phyloP scores from a whole-genome alignment of 164 flowering plant species.

The Magnolia changhungtana region DNA sequence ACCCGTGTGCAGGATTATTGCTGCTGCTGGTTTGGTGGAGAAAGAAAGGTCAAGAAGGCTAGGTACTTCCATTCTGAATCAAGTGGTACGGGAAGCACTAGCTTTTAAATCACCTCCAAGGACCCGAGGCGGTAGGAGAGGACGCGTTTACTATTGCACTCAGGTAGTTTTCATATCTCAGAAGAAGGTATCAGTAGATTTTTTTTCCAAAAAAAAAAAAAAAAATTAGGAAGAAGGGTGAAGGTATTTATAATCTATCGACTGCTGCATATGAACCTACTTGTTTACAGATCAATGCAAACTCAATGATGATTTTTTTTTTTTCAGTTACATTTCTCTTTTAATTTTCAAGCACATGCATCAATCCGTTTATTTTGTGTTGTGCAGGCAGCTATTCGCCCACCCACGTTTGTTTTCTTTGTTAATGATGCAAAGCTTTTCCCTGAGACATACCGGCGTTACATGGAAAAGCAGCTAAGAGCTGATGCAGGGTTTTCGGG shows the following conservation, averaged over 20 bases:
- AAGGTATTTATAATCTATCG: neutral
- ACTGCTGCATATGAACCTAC: neutral
- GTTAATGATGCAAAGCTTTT: slow-evolving; percentile 97
- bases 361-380: slow-evolving; percentile 1
- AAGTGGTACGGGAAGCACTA: slow-evolving; percentile 82
- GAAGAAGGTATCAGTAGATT: neutral
- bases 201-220: too few relatives aligned
- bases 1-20: slow-evolving; percentile 53
- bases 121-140: slow-evolving; percentile 89
- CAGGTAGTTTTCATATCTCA: slow-evolving; percentile 48
- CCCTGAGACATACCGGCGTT: slow-evolving; percentile 81
- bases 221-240: too few relatives aligned
- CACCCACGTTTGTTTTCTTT: slow-evolving; percentile 98
- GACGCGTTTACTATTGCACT: slow-evolving; percentile 87
- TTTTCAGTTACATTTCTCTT: neutral
- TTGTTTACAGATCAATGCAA: too few relatives aligned
- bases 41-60: slow-evolving; percentile 95
- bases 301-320: neutral
- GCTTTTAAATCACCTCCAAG: slow-evolving; percentile 95
- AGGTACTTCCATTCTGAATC: slow-evolving; percentile 79
- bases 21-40: slow-evolving; percentile 74
- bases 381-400: slow-evolving; percentile 94
- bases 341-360: neutral
- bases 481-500: slow-evolving; percentile 86
- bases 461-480: slow-evolving; percentile 95